Evolutionary conservation across 2,329 filamentous ascomycete species (phyloP), one percentile per base, ranked within the genome.

Genomic region (Alternaria arborescens): DNA sequence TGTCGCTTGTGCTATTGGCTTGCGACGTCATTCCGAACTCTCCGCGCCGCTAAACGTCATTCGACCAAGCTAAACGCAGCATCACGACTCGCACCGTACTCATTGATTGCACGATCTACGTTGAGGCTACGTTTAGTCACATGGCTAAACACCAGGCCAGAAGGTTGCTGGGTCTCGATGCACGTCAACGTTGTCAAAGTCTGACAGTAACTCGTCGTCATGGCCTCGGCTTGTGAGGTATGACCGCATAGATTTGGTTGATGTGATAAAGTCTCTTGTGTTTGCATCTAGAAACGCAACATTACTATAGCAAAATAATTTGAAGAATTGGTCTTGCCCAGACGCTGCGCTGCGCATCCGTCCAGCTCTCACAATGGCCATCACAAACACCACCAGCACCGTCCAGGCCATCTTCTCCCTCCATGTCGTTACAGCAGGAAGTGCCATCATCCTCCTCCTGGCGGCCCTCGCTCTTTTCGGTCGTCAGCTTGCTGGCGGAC

Each of bases 351-450:
- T 50, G 46, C 20, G 22, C 46, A 24, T 4, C 46, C 32, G 38
- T 24, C 46, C 20, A 50, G 22, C 24, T 30, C 14, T 28, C 32
- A 58, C 11, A n/a, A 62, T 62, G 60, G 32, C 60, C 14, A 64
- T 69, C 30, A 62, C 65, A 24, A 61, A 58, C 38, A 55, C 66
- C 8, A 61, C 60, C 16, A 61, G 56, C 57, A 54, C 65, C 18
- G 65, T 67, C 6, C 57, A 69, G 47, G 65, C 54, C 22, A 68
- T 68, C 42, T 68, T 67, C 28, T 58, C 66, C 34, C 60, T 68
- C 0, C 66, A 67, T 50, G 55, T 64, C 44, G 54, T 63, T 42
- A 68, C 66, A 58, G 60, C 64, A 20, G 62, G 64, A 8, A 12
- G 58, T 22, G 47, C 64, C 20, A 59, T 68, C 3, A 43, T 67